Evolutionary conservation across 768 basidiomycete species (phyloP).

Genomic region (Termitomyces eurrhizus): DNA sequence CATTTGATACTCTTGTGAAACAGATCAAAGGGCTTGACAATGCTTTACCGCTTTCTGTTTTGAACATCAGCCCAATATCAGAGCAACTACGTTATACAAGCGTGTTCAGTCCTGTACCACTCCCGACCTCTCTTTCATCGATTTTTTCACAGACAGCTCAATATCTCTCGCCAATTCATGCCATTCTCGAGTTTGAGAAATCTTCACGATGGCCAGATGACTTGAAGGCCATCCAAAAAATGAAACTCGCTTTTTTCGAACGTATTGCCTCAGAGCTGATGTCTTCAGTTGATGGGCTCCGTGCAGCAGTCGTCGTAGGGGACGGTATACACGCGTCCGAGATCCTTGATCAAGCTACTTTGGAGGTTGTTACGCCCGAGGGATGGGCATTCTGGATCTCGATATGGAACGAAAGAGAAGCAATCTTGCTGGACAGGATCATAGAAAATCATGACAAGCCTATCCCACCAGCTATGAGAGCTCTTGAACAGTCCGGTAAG

Average conservation of each 20-base stretch:
- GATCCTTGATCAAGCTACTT: slow-evolving; percentile 61
- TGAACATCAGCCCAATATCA: slow-evolving; percentile 72
- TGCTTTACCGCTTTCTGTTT: slow-evolving; percentile 72
- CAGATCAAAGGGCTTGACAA: slow-evolving; percentile 69
- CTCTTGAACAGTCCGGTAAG: slow-evolving; percentile 14
- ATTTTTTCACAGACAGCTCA: slow-evolving; percentile 56
- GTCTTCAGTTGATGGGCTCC: slow-evolving; percentile 44
- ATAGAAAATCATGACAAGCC: slow-evolving; percentile 41
- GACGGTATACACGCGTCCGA: slow-evolving; percentile 43
- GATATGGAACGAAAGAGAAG: slow-evolving; percentile 88
- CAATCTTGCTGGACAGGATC: slow-evolving; percentile 68
- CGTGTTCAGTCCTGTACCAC: slow-evolving; percentile 73
- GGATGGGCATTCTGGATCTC: slow-evolving; percentile 86
- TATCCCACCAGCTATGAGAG: slow-evolving; percentile 34
- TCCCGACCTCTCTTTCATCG: slow-evolving; percentile 49
- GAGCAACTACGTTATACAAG: slow-evolving; percentile 80
- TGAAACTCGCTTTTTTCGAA: slow-evolving; percentile 91
- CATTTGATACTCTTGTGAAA: slow-evolving; percentile 78
- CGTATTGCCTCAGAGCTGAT: slow-evolving; percentile 67
- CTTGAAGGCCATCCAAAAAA: slow-evolving; percentile 84
- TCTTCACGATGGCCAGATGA: slow-evolving; percentile 96
- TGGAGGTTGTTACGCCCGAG: slow-evolving; percentile 75
- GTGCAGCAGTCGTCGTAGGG: slow-evolving; percentile 56
- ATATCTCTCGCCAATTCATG: slow-evolving; percentile 65
- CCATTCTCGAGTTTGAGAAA: slow-evolving; percentile 87